A percentile compares a stretch with the other conserved stretches of the same genome.
These are phyloP conservation scores for Wallacemonas collosoma DNA, from an alignment of 208 protist genomes.

Conservation along the genomic window DNA sequence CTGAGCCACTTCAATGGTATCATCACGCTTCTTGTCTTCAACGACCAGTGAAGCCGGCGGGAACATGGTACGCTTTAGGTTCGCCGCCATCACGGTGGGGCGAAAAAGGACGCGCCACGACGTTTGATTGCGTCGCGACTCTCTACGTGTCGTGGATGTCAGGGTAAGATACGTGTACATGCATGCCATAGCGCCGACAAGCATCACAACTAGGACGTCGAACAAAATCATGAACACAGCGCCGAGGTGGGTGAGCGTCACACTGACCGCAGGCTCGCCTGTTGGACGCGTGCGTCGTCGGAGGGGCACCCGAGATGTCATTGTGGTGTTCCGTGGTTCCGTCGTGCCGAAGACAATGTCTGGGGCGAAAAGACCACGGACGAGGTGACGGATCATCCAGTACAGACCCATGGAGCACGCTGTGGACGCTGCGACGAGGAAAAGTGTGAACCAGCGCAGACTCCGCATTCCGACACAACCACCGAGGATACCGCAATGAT, in stretches of 20 bases:
- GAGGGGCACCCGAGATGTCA: neutral
- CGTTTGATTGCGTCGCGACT: slow-evolving; percentile 43
- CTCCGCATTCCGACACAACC: slow-evolving; percentile 77
- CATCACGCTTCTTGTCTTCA: neutral
- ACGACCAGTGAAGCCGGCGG: slow-evolving; percentile 15
- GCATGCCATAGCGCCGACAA: slow-evolving; percentile 30
- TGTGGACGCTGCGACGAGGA: slow-evolving; percentile 38
- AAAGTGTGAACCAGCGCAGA: slow-evolving; percentile 79
- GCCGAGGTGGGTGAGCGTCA: slow-evolving; percentile 12
- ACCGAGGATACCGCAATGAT: slow-evolving; percentile 80
- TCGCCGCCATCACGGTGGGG: slow-evolving; percentile 22
- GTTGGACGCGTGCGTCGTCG: neutral
- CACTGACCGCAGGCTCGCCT: neutral
- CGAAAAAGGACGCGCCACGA: slow-evolving; percentile 32
- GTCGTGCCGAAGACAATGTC: neutral
- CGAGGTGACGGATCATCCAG: slow-evolving; percentile 37
- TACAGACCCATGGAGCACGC: slow-evolving; percentile 38
- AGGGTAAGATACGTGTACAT: slow-evolving; percentile 46
- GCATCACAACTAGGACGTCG: slow-evolving; percentile 22
- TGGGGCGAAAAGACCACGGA: slow-evolving; percentile 11
- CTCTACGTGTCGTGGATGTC: slow-evolving; percentile 51
- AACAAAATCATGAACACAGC: slow-evolving; percentile 24
- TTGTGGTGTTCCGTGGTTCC: neutral
- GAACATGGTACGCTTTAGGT: slow-evolving; percentile 13
- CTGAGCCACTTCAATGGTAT: neutral